Evolutionary conservation across 2,329 filamentous ascomycete species (phyloP), one percentile per base, ranked within the genome.

Genomic region (Alternaria novae-zelandiae): DNA sequence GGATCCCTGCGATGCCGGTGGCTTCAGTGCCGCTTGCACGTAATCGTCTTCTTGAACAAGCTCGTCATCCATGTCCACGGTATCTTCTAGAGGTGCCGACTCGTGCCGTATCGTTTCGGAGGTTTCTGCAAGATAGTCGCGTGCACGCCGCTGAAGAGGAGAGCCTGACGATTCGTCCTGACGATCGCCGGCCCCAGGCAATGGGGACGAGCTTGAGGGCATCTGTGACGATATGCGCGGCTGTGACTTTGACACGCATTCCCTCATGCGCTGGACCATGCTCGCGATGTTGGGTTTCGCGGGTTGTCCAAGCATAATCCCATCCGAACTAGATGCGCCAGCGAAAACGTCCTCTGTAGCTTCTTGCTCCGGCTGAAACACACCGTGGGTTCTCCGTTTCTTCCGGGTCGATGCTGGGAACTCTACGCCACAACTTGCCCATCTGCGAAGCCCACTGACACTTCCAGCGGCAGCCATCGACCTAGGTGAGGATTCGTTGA

Each of bases 401-500:
- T 85, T 85, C 69, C 71, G 74, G 65, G 67, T 74, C 9, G 80
- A 81, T 12, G 75, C 72, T 9, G 83, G 83, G 73, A 83, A 85
- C 59, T 85, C 83, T 10, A 83, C 78, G 11, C 83, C 83, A 58
- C 83, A 85, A 69, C 84, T 86, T 25, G 82, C 82, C 83, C 83
- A 86, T 64, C 84, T 74, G 53, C 83, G 76, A 51, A 85, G 73
- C 3, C 83, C 83, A 61, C 77, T 78, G 20, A 83, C 81, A 63
- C 80, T 83, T 60, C 83, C 84, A 11, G 80, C 80, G 26, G 80
- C 82, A 12, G 81, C 74, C 23, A 77, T 74, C 6, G 82, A 83
- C 20, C 80, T 79, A 21, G 84, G 83, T 1, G 84, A 85, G 1
- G 81, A 80, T 50, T 83, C 81, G 60, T 81, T 80, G 55, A 83